These are phyloP conservation scores for Carex kokanica DNA, from an alignment of 176 grass and related monocot genomes.

Conservation along the genomic window DNA sequence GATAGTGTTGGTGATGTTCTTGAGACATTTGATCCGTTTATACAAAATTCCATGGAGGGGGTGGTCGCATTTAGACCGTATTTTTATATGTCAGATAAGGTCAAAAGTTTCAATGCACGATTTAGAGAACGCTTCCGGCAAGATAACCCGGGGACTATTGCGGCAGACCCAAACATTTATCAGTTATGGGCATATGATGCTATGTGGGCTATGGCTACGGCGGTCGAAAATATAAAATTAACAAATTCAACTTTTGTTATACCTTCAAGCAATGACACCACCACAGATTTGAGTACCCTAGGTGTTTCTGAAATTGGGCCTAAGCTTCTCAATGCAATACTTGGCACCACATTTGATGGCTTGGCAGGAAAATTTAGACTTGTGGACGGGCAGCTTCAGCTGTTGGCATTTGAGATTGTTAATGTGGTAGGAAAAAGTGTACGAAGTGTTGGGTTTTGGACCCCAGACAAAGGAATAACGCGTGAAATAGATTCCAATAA, in stretches of 20 bases:
- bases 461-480: conserved; percentile 29
- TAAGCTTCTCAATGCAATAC: conserved; percentile 34
- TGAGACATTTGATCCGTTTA: background rate
- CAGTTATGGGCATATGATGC: conserved; percentile 49
- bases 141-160: background rate
- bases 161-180: conserved; percentile 8
- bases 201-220: conserved; percentile 30
- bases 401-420: conserved; percentile 53
- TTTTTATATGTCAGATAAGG: background rate
- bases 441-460: conserved; percentile 62
- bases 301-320: conserved; percentile 43
- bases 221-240: background rate
- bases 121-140: conserved; percentile 17
- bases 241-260: background rate
- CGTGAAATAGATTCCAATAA: background rate
- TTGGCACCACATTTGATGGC: conserved; percentile 41
- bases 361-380: conserved; percentile 65
- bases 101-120: conserved; percentile 1
- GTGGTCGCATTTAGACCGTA: conserved; percentile 30
- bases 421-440: conserved; percentile 56
- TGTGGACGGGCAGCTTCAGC: conserved; percentile 53
- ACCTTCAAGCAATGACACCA: background rate
- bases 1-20: conserved; percentile 16
- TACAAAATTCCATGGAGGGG: conserved; percentile 31
- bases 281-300: conserved; percentile 46